Conservation (phyloP, 2,329 filamentous ascomycete species). For the Cladosporium sp. region DNA sequence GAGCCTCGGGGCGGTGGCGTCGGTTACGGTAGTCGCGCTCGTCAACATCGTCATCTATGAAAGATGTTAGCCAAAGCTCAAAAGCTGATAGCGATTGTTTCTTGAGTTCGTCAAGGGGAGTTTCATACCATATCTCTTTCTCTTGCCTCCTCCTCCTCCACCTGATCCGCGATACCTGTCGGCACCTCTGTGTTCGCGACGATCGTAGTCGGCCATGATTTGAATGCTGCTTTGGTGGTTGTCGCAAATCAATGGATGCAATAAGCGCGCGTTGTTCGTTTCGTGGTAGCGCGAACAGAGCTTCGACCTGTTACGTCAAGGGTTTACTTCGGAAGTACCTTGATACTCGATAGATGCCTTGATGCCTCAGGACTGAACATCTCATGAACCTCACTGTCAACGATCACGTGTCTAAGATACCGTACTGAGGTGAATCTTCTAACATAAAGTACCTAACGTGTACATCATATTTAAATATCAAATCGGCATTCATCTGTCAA, state of each 20-base stretch:
- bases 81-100: background rate
- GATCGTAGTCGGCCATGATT: constrained; percentile 12
- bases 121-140: constrained; percentile 6
- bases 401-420: too few species aligned
- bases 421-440: too few species aligned
- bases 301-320: constrained; percentile 4
- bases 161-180: background rate
- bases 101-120: too few species aligned
- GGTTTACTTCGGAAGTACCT: background rate
- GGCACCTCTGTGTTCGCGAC: constrained; percentile 8
- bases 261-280: too few species aligned
- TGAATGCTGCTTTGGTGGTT: background rate
- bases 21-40: constrained; percentile 71
- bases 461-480: too few species aligned
- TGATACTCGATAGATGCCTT: too few species aligned
- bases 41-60: constrained; percentile 68
- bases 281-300: background rate
- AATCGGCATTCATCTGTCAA: too few species aligned
- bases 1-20: constrained; percentile 67
- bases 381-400: too few species aligned
- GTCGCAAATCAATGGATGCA: background rate
- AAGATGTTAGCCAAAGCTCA: background rate
- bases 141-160: constrained; percentile 3
- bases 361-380: constrained; percentile 3
- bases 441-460: too few species aligned